These are phyloP conservation scores for Daldinia sp. DNA, from an alignment of 2,329 filamentous ascomycete genomes.

Conservation along the genomic window DNA sequence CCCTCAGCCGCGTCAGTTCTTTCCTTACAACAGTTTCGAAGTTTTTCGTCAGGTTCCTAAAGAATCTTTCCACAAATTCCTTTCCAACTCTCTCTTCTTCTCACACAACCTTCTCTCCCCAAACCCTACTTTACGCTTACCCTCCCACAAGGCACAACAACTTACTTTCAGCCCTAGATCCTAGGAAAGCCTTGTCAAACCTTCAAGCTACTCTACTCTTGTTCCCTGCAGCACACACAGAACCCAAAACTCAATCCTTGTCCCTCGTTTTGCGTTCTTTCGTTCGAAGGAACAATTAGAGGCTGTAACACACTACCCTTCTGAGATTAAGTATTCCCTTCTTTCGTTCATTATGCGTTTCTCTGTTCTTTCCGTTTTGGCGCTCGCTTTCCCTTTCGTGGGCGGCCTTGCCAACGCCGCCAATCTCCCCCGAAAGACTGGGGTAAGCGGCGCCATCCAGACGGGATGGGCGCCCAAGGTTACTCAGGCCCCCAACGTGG, in stretches of 20 bases:
- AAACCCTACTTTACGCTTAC: not conserved
- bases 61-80: not conserved
- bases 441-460: not conserved
- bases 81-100: not conserved
- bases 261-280: conserved; percentile 14
- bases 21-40: not conserved
- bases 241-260: conserved; percentile 1
- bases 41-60: not conserved
- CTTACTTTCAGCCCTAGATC: no score
- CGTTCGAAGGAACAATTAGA: conserved; percentile 13
- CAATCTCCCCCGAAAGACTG: conserved; percentile 38
- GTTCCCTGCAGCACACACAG: not conserved
- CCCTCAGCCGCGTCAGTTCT: not conserved
- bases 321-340: not conserved
- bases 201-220: not conserved
- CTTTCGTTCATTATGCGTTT: conserved; percentile 28
- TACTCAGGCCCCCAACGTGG: conserved; percentile 37
- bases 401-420: not conserved
- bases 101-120: not conserved
- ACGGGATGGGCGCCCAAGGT: conserved; percentile 41
- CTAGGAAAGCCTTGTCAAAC: not conserved
- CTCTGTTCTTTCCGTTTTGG: conserved; percentile 25
- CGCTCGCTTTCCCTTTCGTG: conserved; percentile 20
- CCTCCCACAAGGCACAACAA: not conserved
- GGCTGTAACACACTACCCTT: not conserved